Evolutionary conservation across 208 protist genomes (phyloP).

Genomic region (Naegleria gruberi): DNA sequence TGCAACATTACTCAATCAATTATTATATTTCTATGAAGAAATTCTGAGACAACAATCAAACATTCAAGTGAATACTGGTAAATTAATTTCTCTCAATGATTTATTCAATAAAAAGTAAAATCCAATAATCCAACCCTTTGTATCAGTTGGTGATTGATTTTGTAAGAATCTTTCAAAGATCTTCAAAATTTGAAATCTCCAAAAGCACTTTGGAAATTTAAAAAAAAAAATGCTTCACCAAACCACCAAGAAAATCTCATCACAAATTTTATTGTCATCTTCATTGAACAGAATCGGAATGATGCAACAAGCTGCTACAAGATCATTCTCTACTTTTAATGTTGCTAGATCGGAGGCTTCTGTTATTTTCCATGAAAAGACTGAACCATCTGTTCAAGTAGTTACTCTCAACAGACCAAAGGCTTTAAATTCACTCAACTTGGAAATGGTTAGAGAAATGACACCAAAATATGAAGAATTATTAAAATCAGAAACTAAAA

Average conservation of each 20-base stretch:
- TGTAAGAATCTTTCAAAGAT: too few relatives aligned
- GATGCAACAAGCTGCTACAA: background rate
- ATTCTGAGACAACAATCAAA: background rate
- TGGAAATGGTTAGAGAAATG: conserved; percentile 31
- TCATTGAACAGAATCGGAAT: background rate
- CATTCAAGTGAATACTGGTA: background rate
- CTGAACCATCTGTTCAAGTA: background rate
- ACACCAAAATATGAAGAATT: conserved; percentile 23
- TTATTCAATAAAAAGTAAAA: too few relatives aligned
- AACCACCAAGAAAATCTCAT: background rate
- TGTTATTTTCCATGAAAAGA: background rate
- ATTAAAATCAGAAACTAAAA: background rate
- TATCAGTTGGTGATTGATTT: too few relatives aligned
- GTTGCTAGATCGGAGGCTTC: background rate
- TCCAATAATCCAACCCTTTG: too few relatives aligned
- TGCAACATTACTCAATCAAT: background rate
- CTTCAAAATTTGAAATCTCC: too few relatives aligned
- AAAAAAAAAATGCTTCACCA: background rate
- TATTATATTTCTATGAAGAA: background rate
- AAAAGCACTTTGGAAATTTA: too few relatives aligned
- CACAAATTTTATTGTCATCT: background rate
- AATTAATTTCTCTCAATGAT: too few relatives aligned
- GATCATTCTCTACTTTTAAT: too few relatives aligned
- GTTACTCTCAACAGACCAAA: conserved; percentile 37
- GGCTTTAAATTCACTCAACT: conserved; percentile 35